A percentile compares a stretch with the other conserved stretches of the same genome.
phyloP scores from a whole-genome alignment of 495 filamentous ascomycete genomes.

The Neurospora tetraspora region DNA sequence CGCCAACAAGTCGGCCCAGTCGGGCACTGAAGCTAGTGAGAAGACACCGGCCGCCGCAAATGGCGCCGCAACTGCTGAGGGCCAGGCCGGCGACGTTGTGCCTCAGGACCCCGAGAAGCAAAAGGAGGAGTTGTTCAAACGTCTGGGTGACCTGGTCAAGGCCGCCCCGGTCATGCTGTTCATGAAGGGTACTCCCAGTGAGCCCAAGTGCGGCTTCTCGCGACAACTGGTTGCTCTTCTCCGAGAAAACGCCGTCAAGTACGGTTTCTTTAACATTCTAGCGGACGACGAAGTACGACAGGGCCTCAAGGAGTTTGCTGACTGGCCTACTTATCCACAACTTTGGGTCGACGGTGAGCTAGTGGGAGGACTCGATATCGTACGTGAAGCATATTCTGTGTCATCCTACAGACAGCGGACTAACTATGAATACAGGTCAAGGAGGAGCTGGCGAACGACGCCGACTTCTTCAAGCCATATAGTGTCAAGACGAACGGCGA shows the following conservation, averaged over 20 bases:
- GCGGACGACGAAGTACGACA: slow-evolving; percentile 96
- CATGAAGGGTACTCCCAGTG: slow-evolving; percentile 83
- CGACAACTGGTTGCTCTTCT: slow-evolving; percentile 77
- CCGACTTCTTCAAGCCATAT: slow-evolving; percentile 67
- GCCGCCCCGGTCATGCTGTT: slow-evolving; percentile 97
- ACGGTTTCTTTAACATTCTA: slow-evolving; percentile 98
- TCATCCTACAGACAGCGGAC: background rate
- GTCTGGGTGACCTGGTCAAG: slow-evolving; percentile 73
- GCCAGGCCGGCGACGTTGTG: slow-evolving; percentile 15
- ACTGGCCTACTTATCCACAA: slow-evolving; percentile 96
- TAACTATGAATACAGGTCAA: slow-evolving; percentile 24
- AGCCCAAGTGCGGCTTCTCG: slow-evolving; percentile 91
- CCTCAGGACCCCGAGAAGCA: slow-evolving; percentile 42
- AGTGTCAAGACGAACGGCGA: slow-evolving; percentile 37
- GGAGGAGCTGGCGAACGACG: slow-evolving; percentile 28
- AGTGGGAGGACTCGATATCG: slow-evolving; percentile 92
- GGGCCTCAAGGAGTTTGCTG: slow-evolving; percentile 87
- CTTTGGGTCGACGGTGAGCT: slow-evolving; percentile 74
- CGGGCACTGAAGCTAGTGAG: slow-evolving; percentile 1
- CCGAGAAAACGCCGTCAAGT: slow-evolving; percentile 80
- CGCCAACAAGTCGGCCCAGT: slow-evolving; percentile 34
- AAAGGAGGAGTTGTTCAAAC: slow-evolving; percentile 69
- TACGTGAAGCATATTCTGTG: slow-evolving; percentile 38
- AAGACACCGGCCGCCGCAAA: slow-evolving; percentile 20
- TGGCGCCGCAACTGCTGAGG: slow-evolving; percentile 13